Base-by-base conservation (phyloP, 805 yeast genomes). In the Jamesozyma lodderae region DNA sequence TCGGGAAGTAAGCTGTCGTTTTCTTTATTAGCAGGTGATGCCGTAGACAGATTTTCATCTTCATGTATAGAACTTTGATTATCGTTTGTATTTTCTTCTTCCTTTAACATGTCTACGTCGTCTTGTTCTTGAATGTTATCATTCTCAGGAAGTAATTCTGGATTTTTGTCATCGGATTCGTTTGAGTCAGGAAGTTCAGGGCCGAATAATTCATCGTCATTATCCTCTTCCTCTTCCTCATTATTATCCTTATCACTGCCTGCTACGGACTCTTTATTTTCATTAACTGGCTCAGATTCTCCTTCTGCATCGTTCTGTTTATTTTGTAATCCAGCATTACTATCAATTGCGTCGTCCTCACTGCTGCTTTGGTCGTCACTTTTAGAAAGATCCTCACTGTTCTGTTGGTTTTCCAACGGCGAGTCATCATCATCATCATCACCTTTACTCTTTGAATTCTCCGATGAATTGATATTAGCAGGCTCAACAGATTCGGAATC, bases 11-110 rank as follows among this genome's bases (percentile, higher is more conserved):
- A n/a, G n/a, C n/a, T n/a, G n/a, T n/a, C n/a, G n/a, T n/a, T n/a
- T n/a, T n/a, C n/a, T n/a, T n/a, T n/a, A n/a, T n/a, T n/a, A n/a
- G n/a, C n/a, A n/a, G n/a, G n/a, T n/a, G n/a, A n/a, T n/a, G n/a
- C n/a, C n/a, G n/a, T n/a, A n/a, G n/a, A n/a, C n/a, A n/a, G n/a
- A n/a, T n/a, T n/a, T n/a, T n/a, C n/a, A n/a, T n/a, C n/a, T n/a
- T n/a, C n/a, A n/a, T n/a, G n/a, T n/a, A n/a, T n/a, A n/a, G n/a
- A n/a, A n/a, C n/a, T n/a, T n/a, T n/a, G n/a, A n/a, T n/a, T n/a
- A 26, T 26, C 13, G 6, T 26, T n/a, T 26, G 13, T 26, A n/a
- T 26, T 41, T 34, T 24, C 18, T 10, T 38, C 37, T 18, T 26
- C 29, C 14, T 26, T 11, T 8, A 26, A 16, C 29, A 26, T 26